phyloP scores from a whole-genome alignment of 2,329 filamentous ascomycete species.

The Thielaviopsis punctulata region DNA sequence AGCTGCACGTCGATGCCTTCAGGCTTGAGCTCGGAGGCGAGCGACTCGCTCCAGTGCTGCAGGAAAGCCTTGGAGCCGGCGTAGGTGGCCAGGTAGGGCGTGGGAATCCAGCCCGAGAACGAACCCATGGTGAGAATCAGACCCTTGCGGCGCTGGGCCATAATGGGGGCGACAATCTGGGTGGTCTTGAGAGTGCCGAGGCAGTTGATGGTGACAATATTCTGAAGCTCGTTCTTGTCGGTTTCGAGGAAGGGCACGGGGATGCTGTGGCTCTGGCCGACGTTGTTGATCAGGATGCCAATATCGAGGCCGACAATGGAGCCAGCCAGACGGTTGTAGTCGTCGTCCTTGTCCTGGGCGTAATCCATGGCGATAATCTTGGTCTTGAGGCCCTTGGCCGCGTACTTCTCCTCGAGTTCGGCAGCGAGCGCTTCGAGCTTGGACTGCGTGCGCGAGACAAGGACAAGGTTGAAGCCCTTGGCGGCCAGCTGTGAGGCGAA shows the following conservation, averaged over 20 bases:
- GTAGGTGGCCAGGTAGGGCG: constrained; percentile 85
- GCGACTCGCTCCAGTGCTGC: constrained; percentile 82
- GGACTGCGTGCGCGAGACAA: constrained; percentile 86
- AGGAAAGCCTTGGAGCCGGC: constrained; percentile 96
- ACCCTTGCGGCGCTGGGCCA: constrained; percentile 69
- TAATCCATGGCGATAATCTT: constrained; percentile 88
- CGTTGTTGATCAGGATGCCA: constrained; percentile 87
- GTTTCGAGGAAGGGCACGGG: constrained; percentile 80
- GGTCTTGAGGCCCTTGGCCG: constrained; percentile 43
- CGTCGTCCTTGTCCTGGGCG: constrained; percentile 55
- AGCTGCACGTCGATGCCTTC: constrained; percentile 80
- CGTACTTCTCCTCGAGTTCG: constrained; percentile 57
- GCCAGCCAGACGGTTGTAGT: constrained; percentile 58
- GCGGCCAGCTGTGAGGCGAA: constrained; percentile 77
- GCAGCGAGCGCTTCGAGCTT: constrained; percentile 66
- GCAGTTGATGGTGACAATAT: constrained; percentile 94
- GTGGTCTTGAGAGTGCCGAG: constrained; percentile 78
- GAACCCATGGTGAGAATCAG: constrained; percentile 95
- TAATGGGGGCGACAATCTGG: constrained; percentile 65
- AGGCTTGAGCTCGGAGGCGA: constrained; percentile 66
- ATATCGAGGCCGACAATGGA: constrained; percentile 61
- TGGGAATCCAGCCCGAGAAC: constrained; percentile 83
- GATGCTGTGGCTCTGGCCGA: constrained; percentile 84
- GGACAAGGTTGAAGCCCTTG: constrained; percentile 86
- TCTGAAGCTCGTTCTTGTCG: constrained; percentile 57